Conservation (phyloP, 2,329 filamentous ascomycete genomes). For the Onygenales sp. region DNA sequence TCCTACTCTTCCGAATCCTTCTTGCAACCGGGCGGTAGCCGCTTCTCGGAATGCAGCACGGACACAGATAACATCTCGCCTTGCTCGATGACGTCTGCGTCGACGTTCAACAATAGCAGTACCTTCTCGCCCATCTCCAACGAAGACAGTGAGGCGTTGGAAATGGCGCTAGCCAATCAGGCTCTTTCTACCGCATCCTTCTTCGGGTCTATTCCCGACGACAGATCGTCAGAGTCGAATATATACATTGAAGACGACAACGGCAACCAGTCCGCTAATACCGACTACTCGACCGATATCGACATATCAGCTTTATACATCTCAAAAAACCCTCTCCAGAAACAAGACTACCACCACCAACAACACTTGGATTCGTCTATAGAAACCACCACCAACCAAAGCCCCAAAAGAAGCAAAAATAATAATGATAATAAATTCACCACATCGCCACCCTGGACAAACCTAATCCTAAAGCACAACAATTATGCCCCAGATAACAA, state of each 20-base stretch:
- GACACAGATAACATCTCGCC: conserved; percentile 27
- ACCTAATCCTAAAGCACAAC: conserved; percentile 1
- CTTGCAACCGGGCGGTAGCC: conserved; percentile 22
- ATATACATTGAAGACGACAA: conserved; percentile 1
- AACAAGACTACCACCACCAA: background rate
- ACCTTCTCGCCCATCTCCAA: background rate
- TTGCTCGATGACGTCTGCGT: conserved; percentile 27
- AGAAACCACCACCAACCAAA: conserved; percentile 16
- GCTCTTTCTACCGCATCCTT: background rate
- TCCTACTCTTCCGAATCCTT: conserved; percentile 17
- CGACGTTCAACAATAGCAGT: conserved; percentile 20
- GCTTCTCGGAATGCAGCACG: conserved; percentile 33
- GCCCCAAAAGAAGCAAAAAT: conserved; percentile 17
- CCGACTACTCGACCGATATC: conserved; percentile 13
- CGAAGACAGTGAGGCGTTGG: background rate
- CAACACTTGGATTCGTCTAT: too few species aligned
- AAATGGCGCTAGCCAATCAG: background rate
- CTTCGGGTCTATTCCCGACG: background rate
- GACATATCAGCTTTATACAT: conserved; percentile 24
- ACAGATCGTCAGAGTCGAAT: background rate
- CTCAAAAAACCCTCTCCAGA: conserved; percentile 18
- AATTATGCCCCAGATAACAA: background rate
- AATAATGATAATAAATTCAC: background rate
- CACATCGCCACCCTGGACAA: background rate
- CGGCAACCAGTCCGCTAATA: conserved; percentile 12